Evolutionary conservation across 768 basidiomycete species (phyloP).

Genomic region (Candolleomyces aberdarensis): DNA sequence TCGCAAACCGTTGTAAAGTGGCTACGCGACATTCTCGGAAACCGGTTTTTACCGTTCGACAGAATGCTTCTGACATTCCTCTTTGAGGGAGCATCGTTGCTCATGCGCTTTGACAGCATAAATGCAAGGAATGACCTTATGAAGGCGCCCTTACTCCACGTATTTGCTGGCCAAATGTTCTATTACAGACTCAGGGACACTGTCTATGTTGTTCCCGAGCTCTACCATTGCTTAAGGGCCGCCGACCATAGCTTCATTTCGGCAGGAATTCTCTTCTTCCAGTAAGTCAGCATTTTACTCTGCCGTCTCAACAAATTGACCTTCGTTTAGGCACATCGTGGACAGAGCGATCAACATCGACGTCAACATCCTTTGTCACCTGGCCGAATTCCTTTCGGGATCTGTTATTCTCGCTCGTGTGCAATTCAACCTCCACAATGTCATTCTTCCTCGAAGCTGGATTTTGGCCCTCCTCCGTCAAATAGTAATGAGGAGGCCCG

Average conservation of each 20-base stretch:
- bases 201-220: slow-evolving; percentile 18
- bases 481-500: background rate
- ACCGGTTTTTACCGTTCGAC: slow-evolving; percentile 20
- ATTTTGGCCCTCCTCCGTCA: slow-evolving; percentile 23
- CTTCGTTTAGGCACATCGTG: slow-evolving; percentile 42
- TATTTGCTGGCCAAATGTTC: slow-evolving; percentile 10
- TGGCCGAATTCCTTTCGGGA: slow-evolving; percentile 47
- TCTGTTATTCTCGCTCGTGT: slow-evolving; percentile 32
- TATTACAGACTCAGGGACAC: background rate
- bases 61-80: slow-evolving; percentile 38
- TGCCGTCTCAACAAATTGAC: background rate
- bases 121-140: slow-evolving; percentile 32
- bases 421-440: slow-evolving; percentile 32
- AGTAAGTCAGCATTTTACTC: slow-evolving; percentile 26
- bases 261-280: slow-evolving; percentile 38
- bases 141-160: slow-evolving; percentile 18
- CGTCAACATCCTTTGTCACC: slow-evolving; percentile 46
- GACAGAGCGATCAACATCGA: slow-evolving; percentile 35
- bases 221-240: slow-evolving; percentile 24
- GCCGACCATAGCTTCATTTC: slow-evolving; percentile 15
- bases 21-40: slow-evolving; percentile 39
- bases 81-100: slow-evolving; percentile 33
- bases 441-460: slow-evolving; percentile 57
- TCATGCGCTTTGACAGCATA: slow-evolving; percentile 34
- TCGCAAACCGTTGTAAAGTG: slow-evolving; percentile 42